Conservation (phyloP, 225 moss, liverwort and hornwort species). For the Pleurozium schreberi region DNA sequence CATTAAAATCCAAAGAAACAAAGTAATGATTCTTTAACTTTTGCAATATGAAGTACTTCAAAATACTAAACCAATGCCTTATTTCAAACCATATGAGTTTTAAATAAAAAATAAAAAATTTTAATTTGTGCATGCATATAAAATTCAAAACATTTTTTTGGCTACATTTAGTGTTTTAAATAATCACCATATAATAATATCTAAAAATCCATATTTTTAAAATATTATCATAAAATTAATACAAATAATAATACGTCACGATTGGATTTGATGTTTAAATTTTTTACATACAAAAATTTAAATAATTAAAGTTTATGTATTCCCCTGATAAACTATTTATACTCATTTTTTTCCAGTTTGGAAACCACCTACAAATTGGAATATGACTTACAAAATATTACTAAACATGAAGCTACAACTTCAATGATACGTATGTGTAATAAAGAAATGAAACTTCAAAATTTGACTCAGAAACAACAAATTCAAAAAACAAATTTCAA, state of each 20-base stretch:
- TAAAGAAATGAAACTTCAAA: neutral
- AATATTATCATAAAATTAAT: no score
- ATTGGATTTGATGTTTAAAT: neutral
- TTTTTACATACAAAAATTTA: neutral
- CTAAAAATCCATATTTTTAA: neutral
- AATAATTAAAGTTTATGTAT: neutral
- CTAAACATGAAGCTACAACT: neutral
- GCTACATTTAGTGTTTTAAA: fast-evolving
- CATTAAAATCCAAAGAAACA: neutral
- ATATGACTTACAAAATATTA: neutral
- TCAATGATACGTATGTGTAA: neutral
- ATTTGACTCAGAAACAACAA: neutral
- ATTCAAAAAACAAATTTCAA: neutral
- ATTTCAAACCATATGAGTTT: no score
- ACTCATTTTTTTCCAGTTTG: neutral
- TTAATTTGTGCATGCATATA: neutral
- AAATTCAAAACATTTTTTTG: neutral
- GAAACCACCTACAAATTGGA: neutral
- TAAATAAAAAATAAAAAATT: no score
- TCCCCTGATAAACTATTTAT: neutral
- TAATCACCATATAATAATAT: neutral
- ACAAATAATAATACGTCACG: neutral
- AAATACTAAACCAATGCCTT: neutral
- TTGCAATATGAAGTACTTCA: neutral
- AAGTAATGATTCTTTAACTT: neutral